Conservation (phyloP, 2,329 filamentous ascomycete species). For the Botrytis deweyae region DNA sequence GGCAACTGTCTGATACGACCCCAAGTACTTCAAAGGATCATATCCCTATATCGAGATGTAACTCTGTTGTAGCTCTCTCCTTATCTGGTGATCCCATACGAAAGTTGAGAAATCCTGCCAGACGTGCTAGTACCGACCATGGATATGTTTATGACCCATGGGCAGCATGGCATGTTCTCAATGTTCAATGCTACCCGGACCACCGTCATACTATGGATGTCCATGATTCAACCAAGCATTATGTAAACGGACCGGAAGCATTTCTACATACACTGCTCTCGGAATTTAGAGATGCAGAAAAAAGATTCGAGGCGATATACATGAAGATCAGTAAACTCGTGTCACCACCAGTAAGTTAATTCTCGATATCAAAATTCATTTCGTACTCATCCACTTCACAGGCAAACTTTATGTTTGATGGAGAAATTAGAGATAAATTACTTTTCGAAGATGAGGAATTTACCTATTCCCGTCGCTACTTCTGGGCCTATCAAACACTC, state of each 20-base stretch:
- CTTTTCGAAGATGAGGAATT: conserved; percentile 62
- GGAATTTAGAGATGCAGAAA: conserved; percentile 60
- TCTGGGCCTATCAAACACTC: conserved; percentile 62
- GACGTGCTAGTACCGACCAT: conserved; percentile 48
- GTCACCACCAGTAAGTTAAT: conserved; percentile 50
- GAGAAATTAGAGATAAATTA: conserved; percentile 54
- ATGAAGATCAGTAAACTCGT: conserved; percentile 57
- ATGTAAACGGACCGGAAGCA: conserved; percentile 60
- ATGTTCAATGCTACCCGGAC: conserved; percentile 59
- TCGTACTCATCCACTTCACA: conserved; percentile 24
- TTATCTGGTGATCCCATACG: conserved; percentile 52
- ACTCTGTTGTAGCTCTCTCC: conserved; percentile 58
- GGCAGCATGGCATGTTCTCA: conserved; percentile 59
- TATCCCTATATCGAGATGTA: conserved; percentile 59
- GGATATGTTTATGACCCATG: conserved; percentile 59
- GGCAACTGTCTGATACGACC: conserved; percentile 54
- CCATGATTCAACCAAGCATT: conserved; percentile 54
- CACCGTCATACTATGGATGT: conserved; percentile 55
- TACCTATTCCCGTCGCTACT: conserved; percentile 56
- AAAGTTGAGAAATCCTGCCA: conserved; percentile 49
- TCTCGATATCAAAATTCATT: not conserved
- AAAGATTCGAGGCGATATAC: conserved; percentile 57
- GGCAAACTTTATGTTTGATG: conserved; percentile 59
- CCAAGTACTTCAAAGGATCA: conserved; percentile 47
- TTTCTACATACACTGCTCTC: conserved; percentile 58